These are phyloP conservation scores for Bathelium albidoporum DNA, from an alignment of 495 filamentous ascomycete genomes.

Conservation along the genomic window DNA sequence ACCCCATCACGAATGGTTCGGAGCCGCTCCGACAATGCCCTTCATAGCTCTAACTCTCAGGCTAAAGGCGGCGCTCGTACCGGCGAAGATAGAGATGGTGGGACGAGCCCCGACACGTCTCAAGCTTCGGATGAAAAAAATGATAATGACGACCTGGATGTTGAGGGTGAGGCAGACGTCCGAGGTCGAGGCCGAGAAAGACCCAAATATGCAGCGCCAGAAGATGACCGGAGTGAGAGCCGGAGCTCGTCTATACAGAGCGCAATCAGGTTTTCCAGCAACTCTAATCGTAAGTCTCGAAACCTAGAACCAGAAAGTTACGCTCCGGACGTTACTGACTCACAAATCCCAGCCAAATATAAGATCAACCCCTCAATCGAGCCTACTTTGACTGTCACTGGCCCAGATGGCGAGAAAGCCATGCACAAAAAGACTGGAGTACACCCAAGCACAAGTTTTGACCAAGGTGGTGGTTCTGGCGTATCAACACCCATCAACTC, in stretches of 20 bases:
- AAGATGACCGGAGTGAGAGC: slow-evolving; percentile 18
- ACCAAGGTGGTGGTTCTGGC: slow-evolving; percentile 50
- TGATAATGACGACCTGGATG: slow-evolving; percentile 39
- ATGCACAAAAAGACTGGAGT: slow-evolving; percentile 53
- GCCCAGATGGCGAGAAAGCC: slow-evolving; percentile 46
- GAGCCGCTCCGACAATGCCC: neutral
- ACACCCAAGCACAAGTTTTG: slow-evolving; percentile 74
- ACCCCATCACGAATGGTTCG: neutral
- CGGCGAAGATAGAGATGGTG: slow-evolving; percentile 4
- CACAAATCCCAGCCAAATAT: slow-evolving; percentile 70
- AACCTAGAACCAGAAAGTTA: too few relatives aligned
- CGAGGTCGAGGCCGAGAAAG: slow-evolving; percentile 25
- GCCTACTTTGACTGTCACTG: slow-evolving; percentile 53
- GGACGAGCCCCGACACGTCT: slow-evolving; percentile 9
- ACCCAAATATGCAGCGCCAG: slow-evolving; percentile 22
- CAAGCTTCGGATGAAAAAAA: slow-evolving; percentile 11
- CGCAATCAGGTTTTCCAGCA: neutral
- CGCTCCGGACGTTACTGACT: slow-evolving; percentile 46
- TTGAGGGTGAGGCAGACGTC: slow-evolving; percentile 34
- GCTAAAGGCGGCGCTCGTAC: neutral
- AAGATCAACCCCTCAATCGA: slow-evolving; percentile 50
- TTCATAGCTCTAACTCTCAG: neutral
- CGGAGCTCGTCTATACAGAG: slow-evolving; percentile 24
- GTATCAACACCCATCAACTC: slow-evolving; percentile 71
- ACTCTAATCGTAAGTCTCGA: slow-evolving; percentile 8